These are phyloP conservation scores for Amylocystis lapponica DNA, from an alignment of 768 basidiomycete genomes.

Conservation along the genomic window DNA sequence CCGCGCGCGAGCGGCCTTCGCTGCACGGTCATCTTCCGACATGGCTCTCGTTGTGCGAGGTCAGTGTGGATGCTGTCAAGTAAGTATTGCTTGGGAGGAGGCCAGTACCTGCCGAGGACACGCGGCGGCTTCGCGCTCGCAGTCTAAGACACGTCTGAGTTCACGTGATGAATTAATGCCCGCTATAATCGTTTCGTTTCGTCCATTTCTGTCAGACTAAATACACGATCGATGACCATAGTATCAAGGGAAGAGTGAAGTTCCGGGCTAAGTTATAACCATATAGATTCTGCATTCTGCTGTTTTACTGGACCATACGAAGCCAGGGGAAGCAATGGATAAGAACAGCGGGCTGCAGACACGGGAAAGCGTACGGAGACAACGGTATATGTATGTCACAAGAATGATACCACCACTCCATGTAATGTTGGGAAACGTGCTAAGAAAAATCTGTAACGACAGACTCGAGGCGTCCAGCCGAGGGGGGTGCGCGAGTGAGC, in stretches of 20 bases:
- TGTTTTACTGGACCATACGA: slow-evolving; percentile 6
- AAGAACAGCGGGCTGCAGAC: background rate
- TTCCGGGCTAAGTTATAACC: slow-evolving; percentile 1
- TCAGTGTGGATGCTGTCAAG: no score
- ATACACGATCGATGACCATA: no score
- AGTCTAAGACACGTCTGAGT: no score
- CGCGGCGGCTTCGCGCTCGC: no score
- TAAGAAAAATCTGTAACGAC: slow-evolving; percentile 48
- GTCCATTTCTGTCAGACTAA: no score
- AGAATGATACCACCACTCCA: slow-evolving; percentile 21
- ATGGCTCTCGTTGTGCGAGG: no score
- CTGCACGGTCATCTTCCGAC: slow-evolving; percentile 72
- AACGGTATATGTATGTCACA: slow-evolving; percentile 23
- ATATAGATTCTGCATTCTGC: slow-evolving; percentile 14
- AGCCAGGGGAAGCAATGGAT: slow-evolving; percentile 1
- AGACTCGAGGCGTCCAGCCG: slow-evolving; percentile 50
- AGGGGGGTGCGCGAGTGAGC: slow-evolving; percentile 45
- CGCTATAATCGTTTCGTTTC: no score
- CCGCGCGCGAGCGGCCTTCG: slow-evolving; percentile 78
- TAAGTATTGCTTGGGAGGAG: no score
- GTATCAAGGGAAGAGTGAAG: no score
- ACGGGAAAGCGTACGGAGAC: background rate
- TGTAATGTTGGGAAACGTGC: slow-evolving; percentile 17
- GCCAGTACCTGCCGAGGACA: no score
- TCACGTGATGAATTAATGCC: no score